Evolutionary conservation across 2,329 filamentous ascomycete genomes (phyloP).

Genomic region (Colletotrichum phormii): DNA sequence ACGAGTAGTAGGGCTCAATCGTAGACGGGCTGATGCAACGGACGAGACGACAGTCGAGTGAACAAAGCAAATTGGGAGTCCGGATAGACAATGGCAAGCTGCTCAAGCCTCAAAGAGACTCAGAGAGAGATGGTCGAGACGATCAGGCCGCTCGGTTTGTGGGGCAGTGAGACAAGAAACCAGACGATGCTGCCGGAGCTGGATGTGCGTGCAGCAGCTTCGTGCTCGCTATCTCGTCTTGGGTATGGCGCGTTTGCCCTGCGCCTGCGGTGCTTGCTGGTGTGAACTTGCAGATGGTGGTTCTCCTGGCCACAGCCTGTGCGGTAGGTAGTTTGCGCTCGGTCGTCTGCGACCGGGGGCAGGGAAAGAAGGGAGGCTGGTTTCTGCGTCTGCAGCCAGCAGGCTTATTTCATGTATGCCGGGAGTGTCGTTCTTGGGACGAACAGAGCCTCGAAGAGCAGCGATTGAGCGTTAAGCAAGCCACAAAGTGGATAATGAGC

Average conservation of each 20-base stretch:
- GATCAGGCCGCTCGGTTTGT: conserved; percentile 12
- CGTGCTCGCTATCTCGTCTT: conserved; percentile 15
- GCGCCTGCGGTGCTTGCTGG: conserved; percentile 22
- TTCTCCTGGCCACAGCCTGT: conserved; percentile 17
- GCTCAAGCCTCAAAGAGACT: background rate
- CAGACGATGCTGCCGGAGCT: conserved; percentile 27
- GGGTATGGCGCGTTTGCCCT: conserved; percentile 33
- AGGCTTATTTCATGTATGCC: conserved; percentile 20
- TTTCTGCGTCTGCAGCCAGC: conserved; percentile 27
- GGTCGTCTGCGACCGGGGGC: conserved; percentile 44
- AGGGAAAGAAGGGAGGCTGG: conserved; percentile 36
- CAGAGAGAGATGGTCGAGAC: conserved; percentile 1
- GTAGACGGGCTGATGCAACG: conserved; percentile 13
- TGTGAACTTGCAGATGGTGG: conserved; percentile 4
- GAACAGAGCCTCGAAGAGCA: conserved; percentile 26
- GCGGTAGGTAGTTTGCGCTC: conserved; percentile 19
- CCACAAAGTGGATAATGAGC: conserved; percentile 4
- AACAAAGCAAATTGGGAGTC: conserved; percentile 1
- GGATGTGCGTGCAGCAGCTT: conserved; percentile 21
- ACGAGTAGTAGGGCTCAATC: conserved; percentile 5
- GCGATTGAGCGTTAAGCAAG: conserved; percentile 13
- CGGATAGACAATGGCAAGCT: conserved; percentile 14
- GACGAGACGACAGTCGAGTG: background rate
- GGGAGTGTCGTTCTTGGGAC: conserved; percentile 30
- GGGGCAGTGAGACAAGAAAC: conserved; percentile 27